A percentile compares a stretch with the other conserved stretches of the same genome.
phyloP scores from a whole-genome alignment of 2,329 filamentous ascomycete species.

The Aspergillus alliaceus region DNA sequence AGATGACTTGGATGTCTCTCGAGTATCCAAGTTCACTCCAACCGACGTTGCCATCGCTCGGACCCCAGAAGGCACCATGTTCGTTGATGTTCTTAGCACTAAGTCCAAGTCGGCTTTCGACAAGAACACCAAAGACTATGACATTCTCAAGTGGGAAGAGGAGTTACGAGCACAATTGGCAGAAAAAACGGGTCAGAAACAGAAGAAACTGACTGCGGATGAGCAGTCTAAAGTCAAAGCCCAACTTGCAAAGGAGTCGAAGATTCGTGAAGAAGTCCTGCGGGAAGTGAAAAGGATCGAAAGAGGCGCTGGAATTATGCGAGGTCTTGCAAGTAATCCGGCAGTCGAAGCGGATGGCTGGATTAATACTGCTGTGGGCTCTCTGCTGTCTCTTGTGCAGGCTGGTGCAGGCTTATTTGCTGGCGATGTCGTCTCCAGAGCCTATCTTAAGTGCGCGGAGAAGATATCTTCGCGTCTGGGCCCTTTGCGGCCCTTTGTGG shows the following conservation, averaged over 20 bases:
- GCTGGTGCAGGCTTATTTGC: conserved; percentile 80
- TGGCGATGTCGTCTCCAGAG: conserved; percentile 73
- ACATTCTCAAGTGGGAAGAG: conserved; percentile 95
- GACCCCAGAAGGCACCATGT: conserved; percentile 82
- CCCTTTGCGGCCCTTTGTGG: conserved; percentile 75
- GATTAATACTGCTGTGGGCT: conserved; percentile 78
- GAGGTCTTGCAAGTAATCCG: conserved; percentile 77
- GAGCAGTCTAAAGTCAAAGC: conserved; percentile 88
- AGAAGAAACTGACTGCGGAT: conserved; percentile 86
- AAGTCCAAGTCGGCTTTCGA: conserved; percentile 71
- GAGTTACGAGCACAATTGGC: conserved; percentile 83
- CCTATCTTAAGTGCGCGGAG: conserved; percentile 77
- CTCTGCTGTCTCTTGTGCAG: conserved; percentile 68
- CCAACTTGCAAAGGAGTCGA: conserved; percentile 82
- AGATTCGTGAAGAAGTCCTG: conserved; percentile 72
- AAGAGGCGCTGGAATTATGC: conserved; percentile 83
- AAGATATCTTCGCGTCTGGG: conserved; percentile 74
- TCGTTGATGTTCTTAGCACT: conserved; percentile 86
- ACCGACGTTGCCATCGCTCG: conserved; percentile 91
- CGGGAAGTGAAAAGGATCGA: conserved; percentile 69
- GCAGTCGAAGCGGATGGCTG: conserved; percentile 86
- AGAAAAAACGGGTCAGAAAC: conserved; percentile 80
- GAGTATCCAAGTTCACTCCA: conserved; percentile 72
- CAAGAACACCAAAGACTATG: conserved; percentile 93
- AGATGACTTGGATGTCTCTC: conserved; percentile 68